These are phyloP conservation scores for Chytriomyces sp. DNA, from an alignment of 192 early-diverging fungal species.

Conservation along the genomic window DNA sequence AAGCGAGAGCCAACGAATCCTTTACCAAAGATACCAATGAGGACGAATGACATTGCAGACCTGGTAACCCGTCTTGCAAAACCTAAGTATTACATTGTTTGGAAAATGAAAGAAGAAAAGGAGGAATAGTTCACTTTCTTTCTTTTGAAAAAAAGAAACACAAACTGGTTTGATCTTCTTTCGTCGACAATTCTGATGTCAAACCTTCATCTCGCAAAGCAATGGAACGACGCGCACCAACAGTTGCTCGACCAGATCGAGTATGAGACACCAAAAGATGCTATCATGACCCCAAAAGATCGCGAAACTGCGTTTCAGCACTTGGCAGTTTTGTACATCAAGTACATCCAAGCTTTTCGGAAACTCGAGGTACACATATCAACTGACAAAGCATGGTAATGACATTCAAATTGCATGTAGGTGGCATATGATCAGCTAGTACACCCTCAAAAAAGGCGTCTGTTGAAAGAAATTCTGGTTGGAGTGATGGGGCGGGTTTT, in stretches of 20 bases:
- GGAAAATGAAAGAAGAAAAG: constrained; percentile 23
- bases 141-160: too few relatives aligned
- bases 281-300: constrained; percentile 54
- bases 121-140: too few relatives aligned
- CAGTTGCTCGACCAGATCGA: constrained; percentile 49
- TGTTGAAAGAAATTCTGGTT: constrained; percentile 53
- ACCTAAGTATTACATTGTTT: constrained; percentile 22
- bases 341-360: constrained; percentile 58
- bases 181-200: constrained; percentile 26
- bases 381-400: constrained; percentile 5
- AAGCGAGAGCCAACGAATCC: not conserved
- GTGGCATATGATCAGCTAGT: constrained; percentile 59
- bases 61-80: constrained; percentile 13
- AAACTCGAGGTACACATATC: constrained; percentile 50
- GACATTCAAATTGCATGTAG: constrained; percentile 30
- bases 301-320: constrained; percentile 56
- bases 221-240: constrained; percentile 50
- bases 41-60: not conserved
- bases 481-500: constrained; percentile 55
- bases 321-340: constrained; percentile 56
- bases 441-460: constrained; percentile 63
- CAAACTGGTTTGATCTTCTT: too few relatives aligned
- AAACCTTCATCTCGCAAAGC: constrained; percentile 35
- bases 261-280: constrained; percentile 60
- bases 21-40: not conserved